A percentile compares a stretch with the other conserved stretches of the same genome.
These are phyloP conservation scores for Royoungia palumana DNA, from an alignment of 768 basidiomycete genomes.

Conservation along the genomic window DNA sequence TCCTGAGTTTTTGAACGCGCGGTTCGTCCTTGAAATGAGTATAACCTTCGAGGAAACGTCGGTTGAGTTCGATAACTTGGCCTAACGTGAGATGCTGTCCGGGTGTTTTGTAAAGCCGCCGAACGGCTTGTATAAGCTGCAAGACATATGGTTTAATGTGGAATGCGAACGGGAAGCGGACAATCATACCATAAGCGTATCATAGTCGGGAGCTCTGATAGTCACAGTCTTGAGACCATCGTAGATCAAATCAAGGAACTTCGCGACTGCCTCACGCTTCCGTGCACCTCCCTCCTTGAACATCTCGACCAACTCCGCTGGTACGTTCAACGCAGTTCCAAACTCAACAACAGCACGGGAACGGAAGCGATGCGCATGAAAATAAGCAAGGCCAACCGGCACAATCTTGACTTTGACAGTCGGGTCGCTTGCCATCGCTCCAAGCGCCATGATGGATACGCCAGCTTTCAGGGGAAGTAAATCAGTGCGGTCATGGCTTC, in stretches of 20 bases:
- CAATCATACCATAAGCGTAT: slow-evolving; percentile 88
- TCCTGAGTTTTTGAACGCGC: slow-evolving; percentile 74
- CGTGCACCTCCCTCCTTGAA: slow-evolving; percentile 85
- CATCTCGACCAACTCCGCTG: slow-evolving; percentile 81
- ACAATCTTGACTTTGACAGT: slow-evolving; percentile 87
- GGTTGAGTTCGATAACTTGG: slow-evolving; percentile 93
- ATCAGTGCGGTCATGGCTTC: slow-evolving; percentile 96
- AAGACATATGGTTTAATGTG: slow-evolving; percentile 2
- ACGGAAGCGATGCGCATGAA: slow-evolving; percentile 83
- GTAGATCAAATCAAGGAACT: slow-evolving; percentile 87
- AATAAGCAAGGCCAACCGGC: slow-evolving; percentile 74
- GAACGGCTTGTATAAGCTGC: slow-evolving; percentile 92
- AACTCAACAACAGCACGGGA: slow-evolving; percentile 98
- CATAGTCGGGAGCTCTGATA: slow-evolving; percentile 92
- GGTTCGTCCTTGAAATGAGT: slow-evolving; percentile 91
- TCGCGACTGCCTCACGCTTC: slow-evolving; percentile 88
- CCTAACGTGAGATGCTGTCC: slow-evolving; percentile 91
- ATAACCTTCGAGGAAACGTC: slow-evolving; percentile 91
- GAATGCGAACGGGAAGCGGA: neutral
- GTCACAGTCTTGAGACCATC: slow-evolving; percentile 95
- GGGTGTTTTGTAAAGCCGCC: slow-evolving; percentile 90
- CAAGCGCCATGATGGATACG: slow-evolving; percentile 96
- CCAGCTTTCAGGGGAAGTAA: slow-evolving; percentile 96
- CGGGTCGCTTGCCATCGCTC: slow-evolving; percentile 93
- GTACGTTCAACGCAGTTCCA: slow-evolving; percentile 88